phyloP scores from a whole-genome alignment of 2,329 filamentous ascomycete genomes.

The Penicillium corylophilum region DNA sequence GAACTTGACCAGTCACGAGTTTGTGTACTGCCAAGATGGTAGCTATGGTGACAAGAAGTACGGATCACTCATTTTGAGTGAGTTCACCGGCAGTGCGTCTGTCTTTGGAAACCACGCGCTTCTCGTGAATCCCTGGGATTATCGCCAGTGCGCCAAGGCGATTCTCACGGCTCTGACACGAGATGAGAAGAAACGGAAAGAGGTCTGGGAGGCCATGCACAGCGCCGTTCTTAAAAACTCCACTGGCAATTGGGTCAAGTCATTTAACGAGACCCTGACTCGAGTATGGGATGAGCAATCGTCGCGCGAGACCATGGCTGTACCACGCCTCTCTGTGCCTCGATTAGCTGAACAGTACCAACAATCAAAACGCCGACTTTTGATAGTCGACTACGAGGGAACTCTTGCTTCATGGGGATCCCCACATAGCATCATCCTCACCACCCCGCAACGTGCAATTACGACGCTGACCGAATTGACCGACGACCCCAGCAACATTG shows the following conservation, averaged over 20 bases:
- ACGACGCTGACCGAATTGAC: slow-evolving; percentile 80
- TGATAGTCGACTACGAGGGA: slow-evolving; percentile 91
- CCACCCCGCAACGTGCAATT: slow-evolving; percentile 81
- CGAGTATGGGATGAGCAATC: slow-evolving; percentile 81
- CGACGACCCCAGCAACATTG: slow-evolving; percentile 74
- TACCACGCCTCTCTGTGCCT: slow-evolving; percentile 76
- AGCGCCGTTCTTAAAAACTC: slow-evolving; percentile 76
- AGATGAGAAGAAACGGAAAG: slow-evolving; percentile 68
- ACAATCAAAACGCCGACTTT: slow-evolving; percentile 66
- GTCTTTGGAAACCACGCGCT: slow-evolving; percentile 80
- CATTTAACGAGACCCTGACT: slow-evolving; percentile 68
- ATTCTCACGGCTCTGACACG: slow-evolving; percentile 84
- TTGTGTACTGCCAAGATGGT: slow-evolving; percentile 88
- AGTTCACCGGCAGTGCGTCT: slow-evolving; percentile 89
- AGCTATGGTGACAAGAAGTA: slow-evolving; percentile 71
- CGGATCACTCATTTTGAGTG: slow-evolving; percentile 85
- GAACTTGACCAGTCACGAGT: slow-evolving; percentile 95
- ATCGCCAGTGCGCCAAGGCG: slow-evolving; percentile 79
- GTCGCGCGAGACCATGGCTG: slow-evolving; percentile 77
- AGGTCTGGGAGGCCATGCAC: slow-evolving; percentile 72
- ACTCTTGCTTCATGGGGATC: slow-evolving; percentile 87
- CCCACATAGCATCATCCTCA: slow-evolving; percentile 77
- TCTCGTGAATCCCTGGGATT: slow-evolving; percentile 93
- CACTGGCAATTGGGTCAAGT: slow-evolving; percentile 80
- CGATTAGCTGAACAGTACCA: slow-evolving; percentile 66